Percentiles rank a stretch among this genome's conserved stretches.
phyloP scores from a whole-genome alignment of 73 alveolate genomes.

The Paramecium caudatum region DNA sequence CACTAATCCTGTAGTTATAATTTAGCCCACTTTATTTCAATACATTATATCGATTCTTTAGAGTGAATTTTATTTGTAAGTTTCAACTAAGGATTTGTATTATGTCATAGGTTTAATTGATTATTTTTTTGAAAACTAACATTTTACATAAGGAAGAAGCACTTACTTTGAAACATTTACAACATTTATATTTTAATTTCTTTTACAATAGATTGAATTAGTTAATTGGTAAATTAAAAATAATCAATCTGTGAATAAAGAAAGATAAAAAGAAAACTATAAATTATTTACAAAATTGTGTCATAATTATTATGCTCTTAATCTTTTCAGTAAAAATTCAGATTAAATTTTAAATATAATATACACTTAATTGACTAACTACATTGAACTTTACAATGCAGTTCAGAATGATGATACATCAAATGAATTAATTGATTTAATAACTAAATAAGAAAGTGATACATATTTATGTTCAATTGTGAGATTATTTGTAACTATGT shows the following conservation, averaged over 20 bases:
- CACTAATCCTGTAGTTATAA: background rate
- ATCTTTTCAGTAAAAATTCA: background rate
- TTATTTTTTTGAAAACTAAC: background rate
- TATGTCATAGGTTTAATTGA: slow-evolving; percentile 4
- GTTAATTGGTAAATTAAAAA: slow-evolving; percentile 29
- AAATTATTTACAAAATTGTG: slow-evolving; percentile 9
- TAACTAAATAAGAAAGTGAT: slow-evolving; percentile 16
- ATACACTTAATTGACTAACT: background rate
- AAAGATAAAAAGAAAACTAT: slow-evolving; percentile 15
- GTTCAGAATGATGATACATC: background rate
- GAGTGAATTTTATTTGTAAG: background rate
- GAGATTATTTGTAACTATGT: slow-evolving; percentile 37
- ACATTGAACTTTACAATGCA: background rate
- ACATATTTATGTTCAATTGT: slow-evolving; percentile 20
- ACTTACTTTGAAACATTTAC: background rate
- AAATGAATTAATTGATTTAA: background rate
- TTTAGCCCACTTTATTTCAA: background rate
- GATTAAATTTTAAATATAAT: background rate
- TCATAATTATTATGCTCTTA: background rate
- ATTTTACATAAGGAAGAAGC: background rate
- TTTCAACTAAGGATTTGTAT: background rate
- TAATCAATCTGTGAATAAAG: slow-evolving; percentile 2
- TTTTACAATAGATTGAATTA: background rate
- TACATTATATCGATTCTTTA: background rate
- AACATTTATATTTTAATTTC: background rate